Evolutionary conservation across 441 rosid genomes (phyloP), one percentile per base, ranked within the genome.

Genomic region (Erodium moschatum): DNA sequence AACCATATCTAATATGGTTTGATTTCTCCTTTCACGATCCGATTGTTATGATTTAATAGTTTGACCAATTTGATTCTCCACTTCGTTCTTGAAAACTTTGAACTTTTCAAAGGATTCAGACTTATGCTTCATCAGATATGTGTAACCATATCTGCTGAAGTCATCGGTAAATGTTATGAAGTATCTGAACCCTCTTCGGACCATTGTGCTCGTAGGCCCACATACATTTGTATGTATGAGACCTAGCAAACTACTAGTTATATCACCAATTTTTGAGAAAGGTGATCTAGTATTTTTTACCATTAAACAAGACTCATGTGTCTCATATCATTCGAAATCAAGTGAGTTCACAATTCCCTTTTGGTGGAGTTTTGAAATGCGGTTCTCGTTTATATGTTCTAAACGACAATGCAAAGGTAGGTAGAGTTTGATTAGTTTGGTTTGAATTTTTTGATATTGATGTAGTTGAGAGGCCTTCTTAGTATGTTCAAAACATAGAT

Each of bases 91-190:
- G 27, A 24, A 24, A 24, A 2, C n/a, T 24, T 24, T 67, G 21
- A 66, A 72, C 66, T 12, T 72, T 58, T 66, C 67, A 74, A 74
- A 69, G 2, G 69, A 15, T 40, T 66, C n/a, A 0, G 19, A 66
- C 6, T 71, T 65, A 16, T 65, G 2, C 2, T 8, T 65, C 35
- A 65, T 50, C 4, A 71, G 11, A 19, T 66, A 66, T 0, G 54
- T 19, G 66, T 72, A 67, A 0, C 27, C 70, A 67, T 35, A 72
- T 12, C 67, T 6, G 6, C 20, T 31, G 0, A 16, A 19, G 18
- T 69, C 69, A 33, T 64, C 63, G 5, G 24, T 67, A 61, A 73
- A 73, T 0, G 68, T 68, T 1, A 68, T 46, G 50, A 73, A 73
- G 67, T 67, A 73, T 0, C 0, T 3, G 24, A 19, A 64, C 4